Conservation (phyloP, 1,139 yeast genomes). For the Barnettozyma hawaiiensis region DNA sequence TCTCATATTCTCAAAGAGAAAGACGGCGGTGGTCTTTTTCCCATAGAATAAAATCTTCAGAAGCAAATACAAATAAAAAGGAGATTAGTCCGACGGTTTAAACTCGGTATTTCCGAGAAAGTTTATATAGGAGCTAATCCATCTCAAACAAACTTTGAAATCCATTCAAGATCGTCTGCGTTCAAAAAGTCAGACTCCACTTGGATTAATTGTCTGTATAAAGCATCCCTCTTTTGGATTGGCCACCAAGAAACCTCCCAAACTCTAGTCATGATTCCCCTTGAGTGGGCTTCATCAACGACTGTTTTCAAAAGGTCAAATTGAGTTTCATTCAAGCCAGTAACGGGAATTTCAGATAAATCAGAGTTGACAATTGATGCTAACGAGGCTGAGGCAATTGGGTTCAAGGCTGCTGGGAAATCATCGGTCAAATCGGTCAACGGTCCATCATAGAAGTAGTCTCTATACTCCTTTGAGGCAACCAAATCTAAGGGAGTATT, state of each 20-base stretch:
- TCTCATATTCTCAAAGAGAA: too few relatives aligned
- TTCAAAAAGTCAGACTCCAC: slow-evolving; percentile 41
- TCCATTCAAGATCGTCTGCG: slow-evolving; percentile 39
- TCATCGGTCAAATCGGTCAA: slow-evolving; percentile 14
- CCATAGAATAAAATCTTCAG: too few relatives aligned
- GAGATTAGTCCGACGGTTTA: too few relatives aligned
- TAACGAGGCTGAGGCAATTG: slow-evolving; percentile 24
- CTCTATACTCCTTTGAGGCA: slow-evolving; percentile 19
- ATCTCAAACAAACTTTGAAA: slow-evolving; percentile 13
- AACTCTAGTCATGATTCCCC: slow-evolving; percentile 38
- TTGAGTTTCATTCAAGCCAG: slow-evolving; percentile 28
- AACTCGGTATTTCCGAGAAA: too few relatives aligned
- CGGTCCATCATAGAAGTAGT: slow-evolving; percentile 25
- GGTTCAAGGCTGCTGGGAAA: slow-evolving; percentile 20
- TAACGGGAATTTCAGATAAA: slow-evolving; percentile 9
- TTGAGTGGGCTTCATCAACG: slow-evolving; percentile 34
- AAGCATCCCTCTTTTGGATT: slow-evolving; percentile 29
- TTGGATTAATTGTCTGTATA: slow-evolving; percentile 37
- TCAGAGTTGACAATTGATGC: slow-evolving; percentile 11
- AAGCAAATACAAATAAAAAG: too few relatives aligned
- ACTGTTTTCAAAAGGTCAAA: slow-evolving; percentile 24
- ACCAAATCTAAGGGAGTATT: slow-evolving; percentile 33
- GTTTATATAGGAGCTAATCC: too few relatives aligned
- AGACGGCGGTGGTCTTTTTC: too few relatives aligned
- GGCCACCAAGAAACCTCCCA: slow-evolving; percentile 56